These are phyloP conservation scores for Oryza nivara DNA, from an alignment of 176 grass and related monocot genomes.

Conservation along the genomic window DNA sequence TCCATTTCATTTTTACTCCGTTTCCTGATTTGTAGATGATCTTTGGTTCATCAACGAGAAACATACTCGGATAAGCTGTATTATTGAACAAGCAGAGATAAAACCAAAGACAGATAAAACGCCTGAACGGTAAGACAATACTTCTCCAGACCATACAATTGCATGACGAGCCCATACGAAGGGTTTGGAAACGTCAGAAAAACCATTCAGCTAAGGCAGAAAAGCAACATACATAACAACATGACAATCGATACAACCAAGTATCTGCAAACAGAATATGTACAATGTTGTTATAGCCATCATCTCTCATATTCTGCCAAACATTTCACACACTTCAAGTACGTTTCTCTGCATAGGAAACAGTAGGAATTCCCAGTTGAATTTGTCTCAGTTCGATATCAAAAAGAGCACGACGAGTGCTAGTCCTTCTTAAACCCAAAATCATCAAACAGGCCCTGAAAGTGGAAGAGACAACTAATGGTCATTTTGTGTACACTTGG, in stretches of 20 bases:
- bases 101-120: too few species aligned
- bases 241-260: neutral
- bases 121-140: too few species aligned
- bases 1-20: neutral
- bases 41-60: neutral
- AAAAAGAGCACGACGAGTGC: neutral
- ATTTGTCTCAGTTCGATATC: neutral
- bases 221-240: neutral
- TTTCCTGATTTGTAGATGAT: neutral
- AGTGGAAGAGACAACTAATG: neutral
- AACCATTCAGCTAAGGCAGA: neutral
- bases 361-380: neutral
- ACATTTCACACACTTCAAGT: neutral
- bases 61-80: too few species aligned
- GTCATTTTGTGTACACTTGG: neutral
- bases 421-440: constrained; percentile 64
- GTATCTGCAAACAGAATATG: constrained; percentile 11
- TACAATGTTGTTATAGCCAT: constrained; percentile 10
- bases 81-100: too few species aligned
- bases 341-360: neutral
- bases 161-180: too few species aligned
- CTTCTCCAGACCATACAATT: too few species aligned
- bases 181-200: neutral
- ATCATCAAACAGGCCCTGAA: constrained; percentile 64
- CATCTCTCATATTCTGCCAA: neutral